These are phyloP conservation scores for Rosa persica DNA, from an alignment of 306 rosid genomes.

Conservation along the genomic window DNA sequence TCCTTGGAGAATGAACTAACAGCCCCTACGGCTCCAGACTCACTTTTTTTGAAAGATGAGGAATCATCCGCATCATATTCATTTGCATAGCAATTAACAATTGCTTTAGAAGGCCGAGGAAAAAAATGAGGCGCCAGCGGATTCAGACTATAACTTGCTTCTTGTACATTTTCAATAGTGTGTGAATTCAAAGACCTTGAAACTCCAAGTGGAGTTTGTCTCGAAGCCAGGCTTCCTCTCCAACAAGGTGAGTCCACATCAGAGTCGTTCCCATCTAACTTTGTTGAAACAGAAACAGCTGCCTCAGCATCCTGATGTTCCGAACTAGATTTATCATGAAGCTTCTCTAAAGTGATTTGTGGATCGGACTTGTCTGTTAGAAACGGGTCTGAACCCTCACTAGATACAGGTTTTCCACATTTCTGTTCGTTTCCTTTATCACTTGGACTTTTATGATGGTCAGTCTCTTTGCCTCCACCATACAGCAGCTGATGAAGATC, in stretches of 20 bases:
- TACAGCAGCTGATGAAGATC: background rate
- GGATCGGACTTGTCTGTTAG: constrained; percentile 1
- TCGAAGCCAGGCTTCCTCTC: constrained; percentile 44
- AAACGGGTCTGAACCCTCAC: constrained; percentile 7
- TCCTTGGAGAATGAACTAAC: constrained; percentile 34
- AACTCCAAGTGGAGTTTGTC: constrained; percentile 33
- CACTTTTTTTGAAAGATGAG: constrained; percentile 31
- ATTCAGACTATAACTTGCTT: constrained; percentile 49
- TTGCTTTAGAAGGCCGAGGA: constrained; percentile 43
- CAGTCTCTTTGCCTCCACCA: constrained; percentile 21
- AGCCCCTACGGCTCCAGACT: constrained; percentile 20
- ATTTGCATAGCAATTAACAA: constrained; percentile 1
- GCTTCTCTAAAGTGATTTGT: background rate
- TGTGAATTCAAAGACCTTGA: constrained; percentile 29
- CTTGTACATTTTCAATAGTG: constrained; percentile 32
- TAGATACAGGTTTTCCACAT: constrained; percentile 1
- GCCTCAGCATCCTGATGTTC: constrained; percentile 5
- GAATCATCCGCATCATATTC: constrained; percentile 33
- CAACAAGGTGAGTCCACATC: constrained; percentile 73
- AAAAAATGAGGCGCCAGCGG: constrained; percentile 63
- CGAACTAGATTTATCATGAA: background rate
- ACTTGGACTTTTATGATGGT: constrained; percentile 8
- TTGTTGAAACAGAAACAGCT: constrained; percentile 21
- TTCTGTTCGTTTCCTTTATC: constrained; percentile 11
- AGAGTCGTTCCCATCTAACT: constrained; percentile 42